Base-by-base conservation (phyloP, 164 flowering plant species). In the Santalum album region DNA sequence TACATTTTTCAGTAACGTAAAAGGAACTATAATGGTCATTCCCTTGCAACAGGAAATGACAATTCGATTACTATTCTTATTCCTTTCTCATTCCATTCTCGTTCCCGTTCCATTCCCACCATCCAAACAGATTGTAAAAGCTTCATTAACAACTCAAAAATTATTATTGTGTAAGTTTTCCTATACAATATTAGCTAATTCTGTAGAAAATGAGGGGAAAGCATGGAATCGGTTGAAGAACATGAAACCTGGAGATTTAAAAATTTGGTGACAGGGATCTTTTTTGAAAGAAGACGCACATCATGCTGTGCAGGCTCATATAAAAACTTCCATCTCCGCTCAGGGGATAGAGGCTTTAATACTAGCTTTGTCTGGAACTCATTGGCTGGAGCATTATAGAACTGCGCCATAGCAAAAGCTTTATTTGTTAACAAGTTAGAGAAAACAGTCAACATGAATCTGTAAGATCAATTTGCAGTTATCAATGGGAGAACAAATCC, bases 361-460 rank as follows among this genome's bases (percentile, higher is more conserved):
- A 84, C 87, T 65, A 87, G 59, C 79, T 90, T 90, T 53, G 75
- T 72, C n/a, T 74, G 82, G 57, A 26, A 79, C n/a, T 90, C 97
- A 61, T 83, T 85, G 42, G 23, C 25, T 27, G 89, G 84, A 60
- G 75, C 84, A 72, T 90, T 90, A 56, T 84, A 84, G 62, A 87
- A 79, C 95, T 90, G 83, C 48, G 75, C 29, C 52, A 58, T 6
- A 46, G 7, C 6, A 29, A n/a, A 19, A 46, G 12, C 22, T 14
- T 11, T 19, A 14, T n/a, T n/a, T n/a, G 42, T 11, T 38, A 38
- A 38, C 42, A 38, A 38, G 16, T 14, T 3, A 38, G 3, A 14
- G 12, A 14, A 38, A 38, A 38, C 42, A 38, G 42, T 0, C 7
- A 1, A 14, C 14, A 38, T 38, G 36, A 32, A 38, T 38, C 16